Evolutionary conservation across 2,329 filamentous ascomycete species (phyloP).

Genomic region (Phoma sp.): DNA sequence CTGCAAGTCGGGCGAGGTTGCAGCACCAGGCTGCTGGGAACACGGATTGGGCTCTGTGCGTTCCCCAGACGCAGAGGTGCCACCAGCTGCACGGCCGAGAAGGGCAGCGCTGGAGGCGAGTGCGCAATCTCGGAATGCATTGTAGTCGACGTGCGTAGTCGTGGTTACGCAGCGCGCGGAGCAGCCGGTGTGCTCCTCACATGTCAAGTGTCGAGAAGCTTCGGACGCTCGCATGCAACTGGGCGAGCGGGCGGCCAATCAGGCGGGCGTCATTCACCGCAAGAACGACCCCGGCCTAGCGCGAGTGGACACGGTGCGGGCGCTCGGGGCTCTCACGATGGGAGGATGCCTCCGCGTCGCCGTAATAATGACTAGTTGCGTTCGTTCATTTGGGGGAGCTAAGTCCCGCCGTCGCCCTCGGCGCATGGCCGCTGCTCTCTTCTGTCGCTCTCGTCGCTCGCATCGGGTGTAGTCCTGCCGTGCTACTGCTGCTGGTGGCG

Average conservation of each 20-base stretch:
- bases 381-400: conserved; percentile 29
- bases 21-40: conserved; percentile 16
- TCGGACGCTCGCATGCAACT: conserved; percentile 1
- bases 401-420: conserved; percentile 33
- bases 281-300: conserved; percentile 5
- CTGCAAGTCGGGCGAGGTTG: conserved; percentile 23
- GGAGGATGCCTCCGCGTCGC: conserved; percentile 13
- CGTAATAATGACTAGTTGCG: conserved; percentile 25
- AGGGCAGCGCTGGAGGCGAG: conserved; percentile 4
- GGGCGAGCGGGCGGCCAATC: conserved; percentile 3
- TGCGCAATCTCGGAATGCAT: conserved; percentile 1
- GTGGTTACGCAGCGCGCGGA: background rate
- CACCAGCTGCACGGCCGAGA: conserved; percentile 1
- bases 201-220: conserved; percentile 12
- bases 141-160: conserved; percentile 3
- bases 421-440: conserved; percentile 18
- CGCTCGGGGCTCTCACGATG: conserved; percentile 15
- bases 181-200: background rate
- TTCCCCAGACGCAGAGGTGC: conserved; percentile 9
- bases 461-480: conserved; percentile 16
- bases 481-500: conserved; percentile 20
- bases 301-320: background rate
- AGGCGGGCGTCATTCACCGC: conserved; percentile 3
- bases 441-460: conserved; percentile 11
- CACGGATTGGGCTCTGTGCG: conserved; percentile 10